These are phyloP conservation scores for Gamarada debralockiae DNA, from an alignment of 495 filamentous ascomycete species.

Conservation along the genomic window DNA sequence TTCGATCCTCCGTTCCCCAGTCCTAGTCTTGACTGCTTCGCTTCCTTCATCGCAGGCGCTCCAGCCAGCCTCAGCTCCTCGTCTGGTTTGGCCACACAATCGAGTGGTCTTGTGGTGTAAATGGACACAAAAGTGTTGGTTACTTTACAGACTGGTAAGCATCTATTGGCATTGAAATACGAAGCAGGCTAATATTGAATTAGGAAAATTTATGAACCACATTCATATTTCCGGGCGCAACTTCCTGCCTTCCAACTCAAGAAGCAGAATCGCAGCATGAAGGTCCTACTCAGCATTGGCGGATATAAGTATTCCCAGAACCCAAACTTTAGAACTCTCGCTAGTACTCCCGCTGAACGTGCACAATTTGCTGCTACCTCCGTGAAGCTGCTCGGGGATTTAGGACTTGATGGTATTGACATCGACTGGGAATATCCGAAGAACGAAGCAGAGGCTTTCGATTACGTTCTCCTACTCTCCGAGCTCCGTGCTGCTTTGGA, in stretches of 20 bases:
- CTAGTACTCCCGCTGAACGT: conserved; percentile 50
- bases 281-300: conserved; percentile 81
- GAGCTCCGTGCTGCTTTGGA: conserved; percentile 60
- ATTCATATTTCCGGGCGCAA: too few species aligned
- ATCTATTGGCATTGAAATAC: background rate
- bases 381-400: conserved; percentile 47
- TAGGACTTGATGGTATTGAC: conserved; percentile 53
- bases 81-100: too few species aligned
- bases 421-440: conserved; percentile 69
- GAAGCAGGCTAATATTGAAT: background rate
- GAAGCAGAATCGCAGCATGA: conserved; percentile 77
- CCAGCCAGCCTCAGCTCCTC: too few species aligned
- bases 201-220: conserved; percentile 86
- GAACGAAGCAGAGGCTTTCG: conserved; percentile 54
- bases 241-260: conserved; percentile 58
- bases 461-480: conserved; percentile 68
- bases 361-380: conserved; percentile 54
- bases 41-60: too few species aligned
- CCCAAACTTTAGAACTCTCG: conserved; percentile 67
- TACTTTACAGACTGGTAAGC: too few species aligned
- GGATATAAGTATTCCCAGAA: conserved; percentile 74
- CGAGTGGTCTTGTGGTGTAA: too few species aligned
- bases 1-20: too few species aligned
- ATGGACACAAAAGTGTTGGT: too few species aligned
- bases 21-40: too few species aligned